phyloP scores from a whole-genome alignment of 345 rosid species.

The Acer saccharum region DNA sequence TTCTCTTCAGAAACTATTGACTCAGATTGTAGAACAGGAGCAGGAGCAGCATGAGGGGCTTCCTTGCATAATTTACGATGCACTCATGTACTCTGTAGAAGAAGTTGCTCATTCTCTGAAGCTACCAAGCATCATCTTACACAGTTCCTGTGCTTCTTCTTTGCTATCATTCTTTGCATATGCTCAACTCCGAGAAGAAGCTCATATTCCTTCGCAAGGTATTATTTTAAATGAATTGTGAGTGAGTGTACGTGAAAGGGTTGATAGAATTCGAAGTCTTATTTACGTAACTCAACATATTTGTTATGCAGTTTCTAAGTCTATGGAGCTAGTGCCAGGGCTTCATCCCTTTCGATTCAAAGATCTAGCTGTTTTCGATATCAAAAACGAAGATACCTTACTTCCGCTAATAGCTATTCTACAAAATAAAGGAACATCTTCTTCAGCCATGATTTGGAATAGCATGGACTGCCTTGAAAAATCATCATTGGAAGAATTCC shows the following conservation, averaged over 20 bases:
- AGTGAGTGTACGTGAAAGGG: too few species aligned
- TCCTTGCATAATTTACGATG: constrained; percentile 16
- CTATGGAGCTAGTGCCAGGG: background rate
- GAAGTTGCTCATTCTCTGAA: constrained; percentile 11
- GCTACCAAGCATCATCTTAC: constrained; percentile 16
- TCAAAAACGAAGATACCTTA: background rate
- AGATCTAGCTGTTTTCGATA: background rate
- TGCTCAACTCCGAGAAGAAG: background rate
- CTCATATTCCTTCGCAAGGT: background rate
- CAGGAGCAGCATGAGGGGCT: background rate
- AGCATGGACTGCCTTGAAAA: background rate
- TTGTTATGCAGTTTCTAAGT: background rate
- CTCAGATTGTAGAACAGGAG: background rate
- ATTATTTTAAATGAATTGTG: background rate
- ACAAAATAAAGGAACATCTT: background rate
- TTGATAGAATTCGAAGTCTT: background rate
- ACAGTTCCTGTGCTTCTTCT: constrained; percentile 9
- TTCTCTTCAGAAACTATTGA: constrained; percentile 8
- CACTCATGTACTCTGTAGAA: constrained; percentile 15
- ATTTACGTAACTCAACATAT: background rate
- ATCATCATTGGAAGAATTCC: background rate
- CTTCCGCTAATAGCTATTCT: background rate
- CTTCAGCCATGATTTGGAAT: background rate
- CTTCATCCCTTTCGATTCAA: constrained; percentile 6
- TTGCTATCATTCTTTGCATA: background rate